phyloP scores from a whole-genome alignment of 164 flowering plant genomes.

The Vitis labrusca region DNA sequence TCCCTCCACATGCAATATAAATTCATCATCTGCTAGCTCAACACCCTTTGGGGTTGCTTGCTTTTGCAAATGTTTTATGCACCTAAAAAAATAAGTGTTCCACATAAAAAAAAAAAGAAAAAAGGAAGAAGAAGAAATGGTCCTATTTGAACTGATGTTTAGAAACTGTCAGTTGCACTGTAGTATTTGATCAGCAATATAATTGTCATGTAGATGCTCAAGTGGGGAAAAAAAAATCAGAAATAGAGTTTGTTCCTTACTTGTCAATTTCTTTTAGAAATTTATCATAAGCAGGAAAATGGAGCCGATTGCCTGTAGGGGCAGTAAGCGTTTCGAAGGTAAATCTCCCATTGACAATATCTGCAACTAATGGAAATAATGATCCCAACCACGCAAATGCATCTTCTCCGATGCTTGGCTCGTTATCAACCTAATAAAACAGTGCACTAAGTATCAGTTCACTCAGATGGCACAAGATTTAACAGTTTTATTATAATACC shows the following conservation, averaged over 20 bases:
- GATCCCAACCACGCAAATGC: conserved; percentile 86
- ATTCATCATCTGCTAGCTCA: conserved; percentile 74
- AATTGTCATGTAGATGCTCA: too few relatives aligned
- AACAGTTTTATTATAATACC: too few relatives aligned
- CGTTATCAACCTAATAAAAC: conserved; percentile 53
- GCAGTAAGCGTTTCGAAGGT: conserved; percentile 86
- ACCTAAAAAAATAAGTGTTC: conserved; percentile 34
- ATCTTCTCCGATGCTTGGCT: conserved; percentile 70
- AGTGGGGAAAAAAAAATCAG: not conserved
- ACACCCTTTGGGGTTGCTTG: conserved; percentile 65
- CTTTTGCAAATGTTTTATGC: conserved; percentile 66
- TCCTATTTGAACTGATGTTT: too few relatives aligned
- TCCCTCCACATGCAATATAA: conserved; percentile 88
- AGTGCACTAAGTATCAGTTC: too few relatives aligned
- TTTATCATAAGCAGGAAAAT: conserved; percentile 80
- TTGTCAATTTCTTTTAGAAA: conserved; percentile 70
- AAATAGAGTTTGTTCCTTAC: conserved; percentile 28
- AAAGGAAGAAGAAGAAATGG: not conserved
- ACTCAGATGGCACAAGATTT: too few relatives aligned
- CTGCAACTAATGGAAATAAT: conserved; percentile 64
- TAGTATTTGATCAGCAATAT: too few relatives aligned
- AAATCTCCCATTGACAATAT: conserved; percentile 69
- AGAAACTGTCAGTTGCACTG: too few relatives aligned
- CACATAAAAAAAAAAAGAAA: not conserved
- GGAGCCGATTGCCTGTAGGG: conserved; percentile 58